phyloP scores from a whole-genome alignment of 2,329 filamentous ascomycete genomes.

The Xylaria sp. region DNA sequence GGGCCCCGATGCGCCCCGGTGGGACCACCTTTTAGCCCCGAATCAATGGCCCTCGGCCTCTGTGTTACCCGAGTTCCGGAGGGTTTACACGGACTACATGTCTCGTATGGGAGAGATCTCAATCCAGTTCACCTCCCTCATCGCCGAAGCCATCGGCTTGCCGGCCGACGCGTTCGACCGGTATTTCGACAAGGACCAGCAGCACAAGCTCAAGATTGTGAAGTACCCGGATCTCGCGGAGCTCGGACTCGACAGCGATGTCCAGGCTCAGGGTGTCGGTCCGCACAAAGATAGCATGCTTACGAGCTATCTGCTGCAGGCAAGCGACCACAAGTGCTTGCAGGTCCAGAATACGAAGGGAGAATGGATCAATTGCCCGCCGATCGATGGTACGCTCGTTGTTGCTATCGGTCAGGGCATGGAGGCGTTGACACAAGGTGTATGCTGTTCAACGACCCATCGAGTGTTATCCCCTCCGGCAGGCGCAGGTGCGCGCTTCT shows the following conservation, averaged over 20 bases:
- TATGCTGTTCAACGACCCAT: conserved; percentile 78
- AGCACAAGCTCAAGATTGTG: conserved; percentile 87
- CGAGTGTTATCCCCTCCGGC: conserved; percentile 69
- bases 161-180: conserved; percentile 63
- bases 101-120: conserved; percentile 66
- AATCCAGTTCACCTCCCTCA: conserved; percentile 68
- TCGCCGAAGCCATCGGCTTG: conserved; percentile 77
- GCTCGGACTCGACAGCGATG: conserved; percentile 41
- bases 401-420: conserved; percentile 84
- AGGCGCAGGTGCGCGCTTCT: conserved; percentile 68
- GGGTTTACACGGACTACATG: conserved; percentile 71
- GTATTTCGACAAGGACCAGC: conserved; percentile 69
- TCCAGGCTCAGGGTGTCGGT: conserved; percentile 58
- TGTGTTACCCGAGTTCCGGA: conserved; percentile 61
- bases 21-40: conserved; percentile 71
- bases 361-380: conserved; percentile 77
- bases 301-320: conserved; percentile 75
- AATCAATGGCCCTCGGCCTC: conserved; percentile 70
- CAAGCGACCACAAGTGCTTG: conserved; percentile 66
- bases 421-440: conserved; percentile 77
- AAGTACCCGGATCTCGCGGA: conserved; percentile 72
- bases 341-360: conserved; percentile 78
- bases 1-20: conserved; percentile 55
- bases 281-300: conserved; percentile 86
- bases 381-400: conserved; percentile 70